A percentile compares a stretch with the other conserved stretches of the same genome.
Conservation (phyloP, 1,139 yeast species). For the Blastobotrys apis region DNA sequence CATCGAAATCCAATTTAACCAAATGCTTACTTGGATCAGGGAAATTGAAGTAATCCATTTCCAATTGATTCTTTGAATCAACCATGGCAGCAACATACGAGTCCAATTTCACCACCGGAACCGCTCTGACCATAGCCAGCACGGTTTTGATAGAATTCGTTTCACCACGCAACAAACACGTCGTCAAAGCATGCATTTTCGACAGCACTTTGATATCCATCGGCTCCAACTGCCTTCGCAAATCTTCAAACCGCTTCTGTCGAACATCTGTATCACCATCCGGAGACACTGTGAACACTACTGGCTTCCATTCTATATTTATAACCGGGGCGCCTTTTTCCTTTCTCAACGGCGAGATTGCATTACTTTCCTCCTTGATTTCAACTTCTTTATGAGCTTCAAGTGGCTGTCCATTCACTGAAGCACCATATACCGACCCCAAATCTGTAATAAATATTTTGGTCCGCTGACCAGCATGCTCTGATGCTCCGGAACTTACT, state of each 20-base stretch:
- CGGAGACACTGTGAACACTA: constrained; percentile 6
- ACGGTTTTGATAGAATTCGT: constrained; percentile 23
- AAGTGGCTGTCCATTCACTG: neutral
- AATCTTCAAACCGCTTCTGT: constrained; percentile 4
- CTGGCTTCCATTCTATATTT: constrained; percentile 9
- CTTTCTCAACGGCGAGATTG: no score
- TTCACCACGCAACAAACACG: constrained; percentile 20
- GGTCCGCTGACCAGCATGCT: neutral
- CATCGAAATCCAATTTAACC: constrained; percentile 20
- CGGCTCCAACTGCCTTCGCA: constrained; percentile 20
- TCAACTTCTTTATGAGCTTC: no score
- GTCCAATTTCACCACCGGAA: constrained; percentile 28
- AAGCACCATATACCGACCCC: neutral
- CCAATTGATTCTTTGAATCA: constrained; percentile 16
- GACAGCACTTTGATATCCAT: constrained; percentile 28
- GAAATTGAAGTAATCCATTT: constrained; percentile 19
- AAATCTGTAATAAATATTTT: neutral
- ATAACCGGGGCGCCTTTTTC: no score
- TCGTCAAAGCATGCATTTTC: constrained; percentile 24
- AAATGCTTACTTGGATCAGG: constrained; percentile 25
- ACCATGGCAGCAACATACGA: constrained; percentile 21
- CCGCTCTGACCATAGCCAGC: constrained; percentile 26
- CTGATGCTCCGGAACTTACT: neutral
- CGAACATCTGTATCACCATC: constrained; percentile 3
- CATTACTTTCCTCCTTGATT: neutral